phyloP scores from a whole-genome alignment of 2,329 filamentous ascomycete genomes.

The Cladophialophora carrionii region DNA sequence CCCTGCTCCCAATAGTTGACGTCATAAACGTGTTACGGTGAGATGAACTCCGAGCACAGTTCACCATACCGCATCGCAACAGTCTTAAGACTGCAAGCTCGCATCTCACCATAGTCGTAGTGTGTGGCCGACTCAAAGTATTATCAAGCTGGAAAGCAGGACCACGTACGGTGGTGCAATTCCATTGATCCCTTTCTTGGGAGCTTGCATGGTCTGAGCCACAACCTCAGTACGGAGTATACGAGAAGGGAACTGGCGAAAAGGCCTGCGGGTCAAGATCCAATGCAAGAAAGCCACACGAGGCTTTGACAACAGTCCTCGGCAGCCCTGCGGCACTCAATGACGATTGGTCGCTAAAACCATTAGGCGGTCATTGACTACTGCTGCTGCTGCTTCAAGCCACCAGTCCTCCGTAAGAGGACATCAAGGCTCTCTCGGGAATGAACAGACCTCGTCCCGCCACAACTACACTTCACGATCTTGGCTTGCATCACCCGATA shows the following conservation, averaged over 20 bases:
- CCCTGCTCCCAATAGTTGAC: not conserved
- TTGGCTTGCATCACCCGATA: not conserved
- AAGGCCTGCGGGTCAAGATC: not conserved
- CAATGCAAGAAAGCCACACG: constrained; percentile 10
- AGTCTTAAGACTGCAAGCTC: not conserved
- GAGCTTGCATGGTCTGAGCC: constrained; percentile 23
- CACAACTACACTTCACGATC: not conserved
- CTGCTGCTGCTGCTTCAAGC: not conserved
- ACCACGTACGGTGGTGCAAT: not conserved
- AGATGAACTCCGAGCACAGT: not conserved
- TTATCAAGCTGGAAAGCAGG: not conserved
- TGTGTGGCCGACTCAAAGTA: not conserved
- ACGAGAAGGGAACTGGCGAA: not conserved
- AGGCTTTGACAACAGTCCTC: not conserved
- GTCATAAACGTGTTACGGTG: not conserved
- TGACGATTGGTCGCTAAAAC: constrained; percentile 24
- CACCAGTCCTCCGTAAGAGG: not conserved
- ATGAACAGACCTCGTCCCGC: not conserved
- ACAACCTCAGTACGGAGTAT: not conserved
- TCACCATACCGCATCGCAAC: not conserved
- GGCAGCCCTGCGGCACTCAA: not conserved
- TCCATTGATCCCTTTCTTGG: not conserved
- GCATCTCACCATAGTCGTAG: not conserved
- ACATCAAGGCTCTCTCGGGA: not conserved
- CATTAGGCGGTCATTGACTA: constrained; percentile 5